These are phyloP conservation scores for Rauvolfia tetraphylla DNA, from an alignment of 257 asterid species.

Conservation along the genomic window DNA sequence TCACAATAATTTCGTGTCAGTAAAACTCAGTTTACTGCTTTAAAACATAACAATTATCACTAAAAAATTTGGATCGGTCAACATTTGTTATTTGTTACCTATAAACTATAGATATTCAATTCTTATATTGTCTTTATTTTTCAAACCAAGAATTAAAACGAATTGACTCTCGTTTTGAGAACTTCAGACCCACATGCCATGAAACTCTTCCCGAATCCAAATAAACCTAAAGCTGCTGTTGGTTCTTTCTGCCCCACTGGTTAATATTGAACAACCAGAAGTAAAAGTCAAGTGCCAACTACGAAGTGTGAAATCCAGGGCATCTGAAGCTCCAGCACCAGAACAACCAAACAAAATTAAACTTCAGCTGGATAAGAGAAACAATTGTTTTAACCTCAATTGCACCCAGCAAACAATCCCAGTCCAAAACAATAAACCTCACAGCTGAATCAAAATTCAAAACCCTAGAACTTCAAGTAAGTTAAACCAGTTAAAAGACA, in stretches of 20 bases:
- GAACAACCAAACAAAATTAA: background rate
- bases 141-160: background rate
- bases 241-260: background rate
- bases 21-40: background rate
- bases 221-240: background rate
- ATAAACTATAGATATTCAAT: background rate
- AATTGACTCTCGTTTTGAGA: background rate
- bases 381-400: background rate
- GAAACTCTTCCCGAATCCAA: background rate
- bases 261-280: background rate
- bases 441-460: constrained; percentile 27
- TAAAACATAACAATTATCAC: background rate
- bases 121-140: background rate
- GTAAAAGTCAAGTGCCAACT: background rate
- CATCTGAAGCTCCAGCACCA: constrained; percentile 1
- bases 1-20: constrained; percentile 10
- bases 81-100: background rate
- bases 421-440: constrained; percentile 18
- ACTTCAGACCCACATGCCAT: background rate
- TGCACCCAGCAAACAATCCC: background rate
- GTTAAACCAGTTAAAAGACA: constrained; percentile 14
- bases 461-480: constrained; percentile 36
- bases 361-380: background rate
- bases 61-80: background rate
- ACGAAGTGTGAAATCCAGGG: background rate